Conservation (phyloP, 495 filamentous ascomycete species). For the Penicillium ucsense region DNA sequence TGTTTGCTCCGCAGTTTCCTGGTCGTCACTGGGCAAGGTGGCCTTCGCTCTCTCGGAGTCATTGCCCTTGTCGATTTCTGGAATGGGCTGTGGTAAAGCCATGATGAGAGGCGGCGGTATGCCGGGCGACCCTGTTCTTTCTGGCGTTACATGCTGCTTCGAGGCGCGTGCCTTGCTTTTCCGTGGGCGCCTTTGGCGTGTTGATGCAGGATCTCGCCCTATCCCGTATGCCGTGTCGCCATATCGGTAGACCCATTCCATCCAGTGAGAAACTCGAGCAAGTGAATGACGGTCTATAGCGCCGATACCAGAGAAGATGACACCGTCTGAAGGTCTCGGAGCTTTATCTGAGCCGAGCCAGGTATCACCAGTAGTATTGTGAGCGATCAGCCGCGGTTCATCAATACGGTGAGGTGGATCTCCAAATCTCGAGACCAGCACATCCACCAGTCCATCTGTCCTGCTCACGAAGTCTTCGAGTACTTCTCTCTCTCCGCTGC, state of each 20-base stretch:
- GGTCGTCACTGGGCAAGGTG: slow-evolving; percentile 12
- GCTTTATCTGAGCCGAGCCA: slow-evolving; percentile 62
- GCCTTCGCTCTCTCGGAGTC: slow-evolving; percentile 8
- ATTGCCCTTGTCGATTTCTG: slow-evolving; percentile 4
- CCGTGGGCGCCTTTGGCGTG: slow-evolving; percentile 33
- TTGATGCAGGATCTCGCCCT: slow-evolving; percentile 56
- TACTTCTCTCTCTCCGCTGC: slow-evolving; percentile 83
- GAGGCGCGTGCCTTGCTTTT: slow-evolving; percentile 11
- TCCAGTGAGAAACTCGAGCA: slow-evolving; percentile 63
- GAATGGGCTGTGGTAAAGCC: slow-evolving; percentile 15
- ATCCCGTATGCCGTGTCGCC: slow-evolving; percentile 76
- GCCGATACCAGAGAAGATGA: slow-evolving; percentile 73
- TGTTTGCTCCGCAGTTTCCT: slow-evolving; percentile 12
- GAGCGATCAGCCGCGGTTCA: slow-evolving; percentile 3
- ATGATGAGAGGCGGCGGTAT: slow-evolving; percentile 38
- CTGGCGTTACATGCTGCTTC: slow-evolving; percentile 11
- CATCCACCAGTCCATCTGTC: slow-evolving; percentile 63
- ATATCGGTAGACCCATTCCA: slow-evolving; percentile 70
- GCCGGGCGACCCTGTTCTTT: slow-evolving; percentile 25
- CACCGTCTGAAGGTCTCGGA: slow-evolving; percentile 64
- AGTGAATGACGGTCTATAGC: slow-evolving; percentile 55
- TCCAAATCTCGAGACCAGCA: slow-evolving; percentile 81
- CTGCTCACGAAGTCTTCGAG: slow-evolving; percentile 66
- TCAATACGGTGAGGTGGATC: slow-evolving; percentile 22
- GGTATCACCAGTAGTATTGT: slow-evolving; percentile 2